These are phyloP conservation scores for Metschnikowia amazonensis DNA, from an alignment of 805 yeast species.

Conservation along the genomic window DNA sequence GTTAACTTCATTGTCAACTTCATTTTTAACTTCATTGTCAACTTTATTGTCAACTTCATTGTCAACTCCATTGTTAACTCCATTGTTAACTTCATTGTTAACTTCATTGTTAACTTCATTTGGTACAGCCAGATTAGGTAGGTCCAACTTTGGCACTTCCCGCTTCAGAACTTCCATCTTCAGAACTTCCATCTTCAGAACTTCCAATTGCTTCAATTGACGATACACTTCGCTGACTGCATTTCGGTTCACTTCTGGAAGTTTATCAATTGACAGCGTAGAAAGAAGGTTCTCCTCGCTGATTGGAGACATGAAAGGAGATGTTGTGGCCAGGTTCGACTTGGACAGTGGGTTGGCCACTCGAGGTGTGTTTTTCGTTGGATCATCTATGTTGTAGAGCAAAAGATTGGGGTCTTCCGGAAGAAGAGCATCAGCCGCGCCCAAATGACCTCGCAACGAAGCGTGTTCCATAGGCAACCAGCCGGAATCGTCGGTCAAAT, in stretches of 20 bases:
- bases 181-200: slow-evolving; percentile 17
- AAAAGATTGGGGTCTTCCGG: slow-evolving; percentile 40
- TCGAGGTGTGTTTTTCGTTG: slow-evolving; percentile 27
- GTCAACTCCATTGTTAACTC: too few species aligned
- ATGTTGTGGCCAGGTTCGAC: slow-evolving; percentile 12
- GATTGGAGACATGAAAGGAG: slow-evolving; percentile 16
- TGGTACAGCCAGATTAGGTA: too few species aligned
- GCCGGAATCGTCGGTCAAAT: slow-evolving; percentile 73
- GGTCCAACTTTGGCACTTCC: slow-evolving; percentile 16
- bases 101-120: too few species aligned
- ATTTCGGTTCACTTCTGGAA: slow-evolving; percentile 31
- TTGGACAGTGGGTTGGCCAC: slow-evolving; percentile 16
- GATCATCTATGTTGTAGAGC: slow-evolving; percentile 34
- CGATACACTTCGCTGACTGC: slow-evolving; percentile 38
- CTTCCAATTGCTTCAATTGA: slow-evolving; percentile 32
- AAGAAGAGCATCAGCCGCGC: slow-evolving; percentile 57
- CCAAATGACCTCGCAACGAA: slow-evolving; percentile 79
- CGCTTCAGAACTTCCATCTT: slow-evolving; percentile 16
- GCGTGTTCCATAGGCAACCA: slow-evolving; percentile 99
- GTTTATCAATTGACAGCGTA: slow-evolving; percentile 34
- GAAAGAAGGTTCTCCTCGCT: slow-evolving; percentile 19
- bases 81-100: too few species aligned
- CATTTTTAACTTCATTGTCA: too few species aligned
- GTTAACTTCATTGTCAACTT: too few species aligned
- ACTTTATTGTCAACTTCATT: too few species aligned